Conservation (phyloP, 805 yeast genomes). For the Peterozyma toletana region DNA sequence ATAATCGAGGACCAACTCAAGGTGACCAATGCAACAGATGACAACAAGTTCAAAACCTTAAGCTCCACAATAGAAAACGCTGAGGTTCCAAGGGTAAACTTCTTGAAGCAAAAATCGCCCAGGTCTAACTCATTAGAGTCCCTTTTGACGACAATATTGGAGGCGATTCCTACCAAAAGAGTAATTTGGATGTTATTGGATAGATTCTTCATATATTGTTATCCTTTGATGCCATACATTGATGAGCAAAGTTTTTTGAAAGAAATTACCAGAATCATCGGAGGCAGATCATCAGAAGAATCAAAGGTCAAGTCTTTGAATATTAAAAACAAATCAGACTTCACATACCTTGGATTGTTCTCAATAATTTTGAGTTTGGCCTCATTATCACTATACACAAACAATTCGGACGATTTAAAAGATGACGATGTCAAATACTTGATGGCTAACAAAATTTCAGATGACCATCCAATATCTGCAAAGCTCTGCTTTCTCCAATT, state of each 20-base stretch:
- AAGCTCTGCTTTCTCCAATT: slow-evolving; percentile 30
- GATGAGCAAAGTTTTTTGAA: slow-evolving; percentile 31
- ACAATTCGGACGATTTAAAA: slow-evolving; percentile 15
- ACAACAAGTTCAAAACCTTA: not conserved
- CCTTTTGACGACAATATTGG: not conserved
- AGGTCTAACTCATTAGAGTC: slow-evolving; percentile 1
- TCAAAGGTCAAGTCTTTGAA: slow-evolving; percentile 5
- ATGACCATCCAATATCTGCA: slow-evolving; percentile 29
- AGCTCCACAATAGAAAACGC: not conserved
- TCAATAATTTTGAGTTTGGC: slow-evolving; percentile 16
- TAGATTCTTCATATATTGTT: slow-evolving; percentile 28
- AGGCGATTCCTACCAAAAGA: slow-evolving; percentile 19
- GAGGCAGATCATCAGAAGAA: slow-evolving; percentile 10
- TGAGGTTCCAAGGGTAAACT: not conserved
- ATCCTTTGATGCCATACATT: slow-evolving; percentile 40
- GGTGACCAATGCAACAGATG: not conserved
- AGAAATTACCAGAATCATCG: slow-evolving; percentile 28
- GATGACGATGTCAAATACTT: slow-evolving; percentile 21
- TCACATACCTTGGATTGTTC: slow-evolving; percentile 17
- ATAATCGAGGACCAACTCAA: not conserved
- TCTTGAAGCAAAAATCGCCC: not conserved
- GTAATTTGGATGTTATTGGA: slow-evolving; percentile 30
- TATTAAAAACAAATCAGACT: slow-evolving; percentile 12
- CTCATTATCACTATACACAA: slow-evolving; percentile 1
- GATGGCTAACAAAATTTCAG: slow-evolving; percentile 29